Conservation (phyloP, 257 asterid genomes). For the Knoxia roxburghii region DNA sequence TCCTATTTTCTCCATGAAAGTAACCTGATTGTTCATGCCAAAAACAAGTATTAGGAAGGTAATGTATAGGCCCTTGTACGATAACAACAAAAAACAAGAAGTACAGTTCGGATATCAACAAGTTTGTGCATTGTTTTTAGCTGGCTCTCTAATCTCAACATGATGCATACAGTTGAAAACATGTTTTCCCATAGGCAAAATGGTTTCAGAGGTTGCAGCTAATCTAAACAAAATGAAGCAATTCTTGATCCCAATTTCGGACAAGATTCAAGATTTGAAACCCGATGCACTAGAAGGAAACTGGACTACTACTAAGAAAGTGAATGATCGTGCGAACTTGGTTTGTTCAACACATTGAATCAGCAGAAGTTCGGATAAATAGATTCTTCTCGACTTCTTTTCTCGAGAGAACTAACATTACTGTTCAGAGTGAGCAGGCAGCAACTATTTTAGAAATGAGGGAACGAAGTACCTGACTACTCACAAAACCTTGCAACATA, state of each 20-base stretch:
- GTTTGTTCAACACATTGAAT: neutral
- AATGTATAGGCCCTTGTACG: neutral
- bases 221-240: neutral
- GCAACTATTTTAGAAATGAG: neutral
- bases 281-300: neutral
- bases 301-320: neutral
- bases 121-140: neutral
- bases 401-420: neutral
- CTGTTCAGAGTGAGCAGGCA: neutral
- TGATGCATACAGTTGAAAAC: neutral
- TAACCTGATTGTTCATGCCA: constrained; percentile 46
- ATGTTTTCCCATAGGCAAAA: too few relatives aligned
- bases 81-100: neutral
- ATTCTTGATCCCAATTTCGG: neutral
- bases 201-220: neutral
- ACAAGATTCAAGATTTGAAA: neutral
- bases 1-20: constrained; percentile 62
- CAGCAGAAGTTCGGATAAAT: neutral
- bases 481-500: constrained; percentile 86
- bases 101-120: neutral
- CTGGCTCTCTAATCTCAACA: neutral
- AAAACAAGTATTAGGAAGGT: constrained; percentile 5
- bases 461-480: constrained; percentile 56
- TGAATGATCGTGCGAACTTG: neutral
- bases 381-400: neutral